Conservation (phyloP, 192 early-diverging fungal species). For the Backusella luteola region DNA sequence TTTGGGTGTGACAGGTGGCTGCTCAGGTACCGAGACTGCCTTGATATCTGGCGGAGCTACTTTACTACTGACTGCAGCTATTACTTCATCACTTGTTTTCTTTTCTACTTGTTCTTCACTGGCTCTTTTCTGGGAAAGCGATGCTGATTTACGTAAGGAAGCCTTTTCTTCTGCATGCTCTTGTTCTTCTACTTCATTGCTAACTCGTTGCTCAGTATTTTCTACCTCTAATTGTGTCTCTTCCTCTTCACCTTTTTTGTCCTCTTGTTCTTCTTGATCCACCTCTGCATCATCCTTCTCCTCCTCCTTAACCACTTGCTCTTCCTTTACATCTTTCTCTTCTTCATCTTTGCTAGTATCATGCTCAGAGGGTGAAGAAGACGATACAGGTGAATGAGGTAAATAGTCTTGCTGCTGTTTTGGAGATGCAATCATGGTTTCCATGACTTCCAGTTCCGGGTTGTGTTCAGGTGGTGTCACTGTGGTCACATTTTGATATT, state of each 20-base stretch:
- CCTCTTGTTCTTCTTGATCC: not conserved
- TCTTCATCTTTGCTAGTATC: not conserved
- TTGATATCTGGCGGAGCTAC: not conserved
- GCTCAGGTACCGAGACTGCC: not conserved
- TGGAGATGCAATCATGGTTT: not conserved
- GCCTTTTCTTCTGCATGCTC: not conserved
- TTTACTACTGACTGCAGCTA: not conserved
- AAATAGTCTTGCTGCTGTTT: not conserved
- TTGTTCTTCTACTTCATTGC: not conserved
- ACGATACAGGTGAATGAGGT: not conserved
- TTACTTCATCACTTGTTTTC: not conserved
- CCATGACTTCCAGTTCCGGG: not conserved
- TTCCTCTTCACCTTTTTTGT: not conserved
- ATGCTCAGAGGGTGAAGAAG: not conserved
- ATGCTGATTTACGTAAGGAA: not conserved
- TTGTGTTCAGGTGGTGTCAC: not conserved
- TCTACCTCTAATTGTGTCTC: not conserved
- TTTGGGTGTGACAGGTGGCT: not conserved
- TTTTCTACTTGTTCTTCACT: not conserved
- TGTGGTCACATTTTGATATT: not conserved
- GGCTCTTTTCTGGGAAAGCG: not conserved
- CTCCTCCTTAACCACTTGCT: not conserved
- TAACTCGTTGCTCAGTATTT: not conserved
- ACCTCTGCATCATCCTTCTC: not conserved
- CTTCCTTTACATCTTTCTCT: not conserved